Base-by-base conservation (phyloP, 1,139 yeast species). In the Suhomyces choctaworum region DNA sequence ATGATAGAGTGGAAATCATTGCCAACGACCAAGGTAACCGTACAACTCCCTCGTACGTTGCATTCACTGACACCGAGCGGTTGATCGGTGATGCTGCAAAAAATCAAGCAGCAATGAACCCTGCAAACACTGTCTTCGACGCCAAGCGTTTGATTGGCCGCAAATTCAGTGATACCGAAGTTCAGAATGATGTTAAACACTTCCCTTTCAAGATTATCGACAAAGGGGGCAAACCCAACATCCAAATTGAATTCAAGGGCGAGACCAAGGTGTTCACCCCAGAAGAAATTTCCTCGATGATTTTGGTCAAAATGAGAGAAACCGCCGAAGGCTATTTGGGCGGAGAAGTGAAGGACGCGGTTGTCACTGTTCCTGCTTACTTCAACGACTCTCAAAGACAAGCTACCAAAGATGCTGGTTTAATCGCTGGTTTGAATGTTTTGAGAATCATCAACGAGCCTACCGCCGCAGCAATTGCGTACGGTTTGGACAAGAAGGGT, bases 21-120 rank as follows among this genome's bases (percentile, higher is more conserved):
- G 76, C 76, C 47, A 70, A 70, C 50, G 76, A 70, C 51, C 76
- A 70, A 60, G 76, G 76, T 65, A 70, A 70, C 63, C 67, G 76
- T 47, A 52, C 57, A 37, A 56, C 62, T 4, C 62, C 62, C 4
- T 54, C 59, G 25, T 53, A 52, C 45, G 62, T 56, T 33, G 62
- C 62, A 13, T 56, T 56, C 50, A 55, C 59, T 14, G 57, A 52
- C 42, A 47, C 56, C 17, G 62, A 56, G 41, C 47, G 60, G 40
- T 54, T 56, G 46, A 56, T 56, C 36, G 62, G 62, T 38, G 62
- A 56, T 46, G 60, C 62, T 23, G 62, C 62, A 31, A 56, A 56
- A 52, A 56, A 56, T 48, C 62, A 56, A 39, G 60, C 62, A 13
- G 60, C 62, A 27, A 51, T 56, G 59, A 56, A 56, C 47, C 62